Evolutionary conservation across 1,284 basidiomycete species (phyloP), one percentile per base, ranked within the genome.

Genomic region (Moniliella sp.): DNA sequence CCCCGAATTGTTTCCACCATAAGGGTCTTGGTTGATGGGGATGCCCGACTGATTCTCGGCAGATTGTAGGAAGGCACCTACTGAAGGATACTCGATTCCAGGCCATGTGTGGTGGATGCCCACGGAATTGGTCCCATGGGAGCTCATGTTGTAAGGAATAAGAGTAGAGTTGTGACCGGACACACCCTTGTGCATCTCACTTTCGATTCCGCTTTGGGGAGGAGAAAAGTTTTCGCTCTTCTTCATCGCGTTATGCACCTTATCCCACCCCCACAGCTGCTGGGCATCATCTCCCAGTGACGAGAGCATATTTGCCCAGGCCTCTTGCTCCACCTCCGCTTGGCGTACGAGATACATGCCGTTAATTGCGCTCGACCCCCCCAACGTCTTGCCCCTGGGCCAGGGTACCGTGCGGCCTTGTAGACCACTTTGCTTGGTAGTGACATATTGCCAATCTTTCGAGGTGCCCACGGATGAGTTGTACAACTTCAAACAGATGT

Each of bases 321-420:
- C 36, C 23, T 50, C 39, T 18, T 43, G 39, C 19, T 50, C 46
- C 23, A 28, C 31, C 31, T 30, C 64, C 33, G 51, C 64, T 50
- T 18, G 48, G 4, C 42, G 40, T 10, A 50, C 48, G 15, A 50
- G 48, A 38, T 50, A 50, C 27, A 50, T 31, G 27, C 46, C 55
- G 39, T 69, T 70, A 35, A 69, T 64, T 9, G 61, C 59, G 4
- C 59, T 4, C 0, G 58, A 61, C 0, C 67, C 67, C 4, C 67
- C 67, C 4, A 67, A 46, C 0, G 52, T 61, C 25, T 61, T 61
- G 1, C 67, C 68, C 4, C 60, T 51, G 32, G 64, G 55, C 30
- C 50, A 50, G 18, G 35, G 30, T 4, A 45, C 35, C 10, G 37
- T 36, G 10, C 45, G 39, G 17, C 40, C 31, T 8, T 45, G 37